phyloP scores from a whole-genome alignment of 768 basidiomycete genomes.

The Kwoniella dendrophila region DNA sequence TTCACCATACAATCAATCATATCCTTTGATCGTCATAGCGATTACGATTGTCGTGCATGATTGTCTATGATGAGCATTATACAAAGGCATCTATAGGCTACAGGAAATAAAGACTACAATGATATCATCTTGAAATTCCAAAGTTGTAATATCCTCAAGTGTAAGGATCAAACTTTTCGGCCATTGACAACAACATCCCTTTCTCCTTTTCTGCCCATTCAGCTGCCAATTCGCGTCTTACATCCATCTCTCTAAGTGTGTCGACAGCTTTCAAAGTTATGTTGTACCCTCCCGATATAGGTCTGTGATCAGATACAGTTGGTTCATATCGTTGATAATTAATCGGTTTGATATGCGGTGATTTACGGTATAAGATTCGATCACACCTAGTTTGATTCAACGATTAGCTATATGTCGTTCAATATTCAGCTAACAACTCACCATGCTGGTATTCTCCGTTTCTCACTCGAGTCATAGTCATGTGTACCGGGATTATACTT shows the following conservation, averaged over 20 bases:
- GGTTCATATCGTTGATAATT: slow-evolving; percentile 81
- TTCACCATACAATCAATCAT: background rate
- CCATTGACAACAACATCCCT: slow-evolving; percentile 47
- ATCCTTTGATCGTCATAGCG: background rate
- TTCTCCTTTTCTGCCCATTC: slow-evolving; percentile 56
- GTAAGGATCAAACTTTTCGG: slow-evolving; percentile 16
- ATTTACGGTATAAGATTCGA: slow-evolving; percentile 74
- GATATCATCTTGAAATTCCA: background rate
- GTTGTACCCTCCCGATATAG: slow-evolving; percentile 76
- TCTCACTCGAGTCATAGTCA: slow-evolving; percentile 85
- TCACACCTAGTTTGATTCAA: slow-evolving; percentile 64
- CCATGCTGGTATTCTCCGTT: slow-evolving; percentile 89
- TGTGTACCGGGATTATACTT: slow-evolving; percentile 82
- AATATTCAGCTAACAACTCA: slow-evolving; percentile 20
- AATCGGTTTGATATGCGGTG: slow-evolving; percentile 64
- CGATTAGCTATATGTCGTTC: background rate
- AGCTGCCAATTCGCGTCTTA: slow-evolving; percentile 64
- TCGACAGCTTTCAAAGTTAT: slow-evolving; percentile 74
- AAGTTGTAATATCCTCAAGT: background rate
- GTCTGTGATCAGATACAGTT: slow-evolving; percentile 87
- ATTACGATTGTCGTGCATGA: too few relatives aligned
- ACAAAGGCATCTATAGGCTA: too few relatives aligned
- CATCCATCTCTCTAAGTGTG: slow-evolving; percentile 63
- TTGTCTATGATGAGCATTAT: too few relatives aligned
- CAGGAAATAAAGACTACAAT: background rate